These are phyloP conservation scores for Trypanosoma cruzi DNA, from an alignment of 208 protist genomes.

Conservation along the genomic window DNA sequence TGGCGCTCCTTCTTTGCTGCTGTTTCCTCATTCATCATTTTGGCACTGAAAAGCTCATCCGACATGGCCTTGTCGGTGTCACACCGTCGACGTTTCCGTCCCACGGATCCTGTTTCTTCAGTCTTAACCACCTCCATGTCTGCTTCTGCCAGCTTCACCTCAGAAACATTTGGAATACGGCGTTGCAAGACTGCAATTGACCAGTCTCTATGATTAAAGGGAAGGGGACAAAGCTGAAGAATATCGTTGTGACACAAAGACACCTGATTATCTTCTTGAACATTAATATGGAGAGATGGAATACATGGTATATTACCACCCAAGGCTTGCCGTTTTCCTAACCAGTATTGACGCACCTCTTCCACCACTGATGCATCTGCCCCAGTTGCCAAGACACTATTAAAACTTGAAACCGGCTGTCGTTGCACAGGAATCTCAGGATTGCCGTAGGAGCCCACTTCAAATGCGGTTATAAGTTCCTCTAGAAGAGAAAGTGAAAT, in stretches of 20 bases:
- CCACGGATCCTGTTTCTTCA: background rate
- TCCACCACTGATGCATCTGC: constrained; percentile 39
- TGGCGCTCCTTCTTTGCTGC: constrained; percentile 9
- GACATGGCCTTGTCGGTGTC: background rate
- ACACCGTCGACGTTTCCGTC: constrained; percentile 16
- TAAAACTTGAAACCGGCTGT: constrained; percentile 27
- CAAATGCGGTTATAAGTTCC: constrained; percentile 66
- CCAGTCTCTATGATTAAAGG: constrained; percentile 84
- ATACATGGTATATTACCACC: constrained; percentile 67
- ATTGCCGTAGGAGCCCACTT: constrained; percentile 44
- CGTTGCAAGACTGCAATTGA: constrained; percentile 47
- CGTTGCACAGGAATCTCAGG: constrained; percentile 55
- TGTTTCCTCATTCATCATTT: background rate
- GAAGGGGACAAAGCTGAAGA: constrained; percentile 78
- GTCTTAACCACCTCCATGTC: background rate
- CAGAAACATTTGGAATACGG: background rate
- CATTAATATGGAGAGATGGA: constrained; percentile 45
- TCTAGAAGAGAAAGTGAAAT: constrained; percentile 46
- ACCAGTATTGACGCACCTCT: constrained; percentile 75
- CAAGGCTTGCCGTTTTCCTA: constrained; percentile 50
- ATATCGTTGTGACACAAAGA: constrained; percentile 48
- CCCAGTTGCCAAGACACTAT: constrained; percentile 24
- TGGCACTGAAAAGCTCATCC: background rate
- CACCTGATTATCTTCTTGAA: constrained; percentile 69
- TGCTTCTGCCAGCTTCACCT: background rate